Evolutionary conservation across 345 rosid genomes (phyloP), one percentile per base, ranked within the genome.

Genomic region (Pistacia integerrima): DNA sequence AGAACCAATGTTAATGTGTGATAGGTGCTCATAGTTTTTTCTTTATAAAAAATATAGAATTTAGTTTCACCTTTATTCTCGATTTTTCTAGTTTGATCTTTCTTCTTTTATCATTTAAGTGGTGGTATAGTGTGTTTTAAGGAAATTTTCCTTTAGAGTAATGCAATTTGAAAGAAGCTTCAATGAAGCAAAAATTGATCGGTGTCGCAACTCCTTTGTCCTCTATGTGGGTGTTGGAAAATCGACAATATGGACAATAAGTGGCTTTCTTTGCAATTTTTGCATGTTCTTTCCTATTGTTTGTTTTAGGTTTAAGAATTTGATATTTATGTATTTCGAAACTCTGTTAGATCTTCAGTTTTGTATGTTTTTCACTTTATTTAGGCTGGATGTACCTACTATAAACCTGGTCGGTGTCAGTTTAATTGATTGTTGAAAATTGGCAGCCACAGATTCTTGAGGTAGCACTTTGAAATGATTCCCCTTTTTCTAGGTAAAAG

Each of bases 401-500:
- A 13, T 64, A 11, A 22, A 67, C 33, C 56, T 46, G 49, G 70
- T 11, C 22, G 70, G 25, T 46, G 35, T 67, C 30, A 22, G n/a
- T 46, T 67, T 35, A 67, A 22, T 48, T 49, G n/a, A 49, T 78
- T 49, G 9, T 73, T 65, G 22, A 63, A 73, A 64, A 78, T 54
- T 11, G 11, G 38, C 60, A 54, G 30, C 51, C 25, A 4, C 20
- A 28, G 8, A 16, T 51, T 51, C 41, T 28, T 2, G 25, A 68
- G 25, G 58, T 51, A 0, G 72, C 72, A 51, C 58, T 51, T 49
- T 68, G 35, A 28, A 49, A 51, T 14, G 30, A 28, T 52, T 68
- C 2, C 38, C 44, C 4, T 28, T 68, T 49, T 17, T 36, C 20
- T 44, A 17, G 33, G 16, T 28, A 6, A 28, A 51, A 51, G 17